Evolutionary conservation across 2,329 filamentous ascomycete genomes (phyloP), one percentile per base, ranked within the genome.

Genomic region (Periconia sp.): DNA sequence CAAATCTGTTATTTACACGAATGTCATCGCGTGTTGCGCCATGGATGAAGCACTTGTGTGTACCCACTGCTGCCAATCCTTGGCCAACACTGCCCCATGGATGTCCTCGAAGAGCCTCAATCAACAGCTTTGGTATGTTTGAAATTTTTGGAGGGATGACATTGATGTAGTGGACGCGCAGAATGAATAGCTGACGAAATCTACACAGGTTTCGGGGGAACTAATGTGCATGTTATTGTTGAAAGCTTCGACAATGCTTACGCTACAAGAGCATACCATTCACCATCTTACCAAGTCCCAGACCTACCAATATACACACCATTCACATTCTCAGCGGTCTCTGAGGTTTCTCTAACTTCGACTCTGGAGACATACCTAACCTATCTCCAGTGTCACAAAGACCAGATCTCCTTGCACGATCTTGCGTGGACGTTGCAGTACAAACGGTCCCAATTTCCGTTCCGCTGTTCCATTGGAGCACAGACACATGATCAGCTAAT

Each of bases 1-100:
- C 60, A 15, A 68, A 67, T 18, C 45, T 69, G 36, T 57, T 65
- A 18, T 56, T 68, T 24, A 44, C 48, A 17, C 54, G 61, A 28
- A 62, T 63, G 23, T 66, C 60, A 17, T 52, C 59, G 2, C 52
- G 52, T 6, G 56, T 72, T 4, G 57, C 24, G 5, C 34, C 39
- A 11, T 43, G 28, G 17, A 29, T 25, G 5, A 41, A 41, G 13
- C 42, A 52, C 21, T 21, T 54, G 11, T 16, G 35, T 22, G 13
- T 54, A 13, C 25, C 40, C n/a, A 47, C 33, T 8, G 18, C n/a
- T 4, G 33, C 46, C 8, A 31, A 23, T 5, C 35, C 46, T 7
- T 54, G 51, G 52, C 52, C 52, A 10, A 31, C 18, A 12, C 24
- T 43, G 7, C 36, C 41, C 5, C 11, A 23, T 4, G 29, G 25